Evolutionary conservation across 805 yeast genomes (phyloP).

Genomic region (Hanseniaspora occidentalis): DNA sequence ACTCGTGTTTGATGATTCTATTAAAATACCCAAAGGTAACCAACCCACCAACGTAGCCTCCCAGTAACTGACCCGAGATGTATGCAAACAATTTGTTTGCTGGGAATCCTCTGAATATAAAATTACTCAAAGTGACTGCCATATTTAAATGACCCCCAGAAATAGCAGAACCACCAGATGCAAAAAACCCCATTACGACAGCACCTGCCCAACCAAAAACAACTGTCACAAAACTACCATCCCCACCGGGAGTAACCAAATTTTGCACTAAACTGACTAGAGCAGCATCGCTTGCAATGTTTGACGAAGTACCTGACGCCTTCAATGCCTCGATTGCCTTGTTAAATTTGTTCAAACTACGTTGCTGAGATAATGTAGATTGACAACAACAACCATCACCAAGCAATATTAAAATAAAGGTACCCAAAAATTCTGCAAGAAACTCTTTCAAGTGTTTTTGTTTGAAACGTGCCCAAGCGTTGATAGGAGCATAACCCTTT

Average conservation of each 20-base stretch:
- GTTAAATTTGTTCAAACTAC: conserved; percentile 5
- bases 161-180: conserved; percentile 37
- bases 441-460: conserved; percentile 30
- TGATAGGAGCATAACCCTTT: conserved; percentile 25
- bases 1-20: conserved; percentile 22
- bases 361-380: conserved; percentile 23
- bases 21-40: conserved; percentile 34
- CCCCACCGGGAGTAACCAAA: conserved; percentile 15
- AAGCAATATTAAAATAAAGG: conserved; percentile 31
- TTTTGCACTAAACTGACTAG: conserved; percentile 8
- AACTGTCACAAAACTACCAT: conserved; percentile 31
- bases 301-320: conserved; percentile 2
- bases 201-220: conserved; percentile 43
- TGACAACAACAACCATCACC: conserved; percentile 42
- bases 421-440: conserved; percentile 41
- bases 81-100: conserved; percentile 32
- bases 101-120: conserved; percentile 40
- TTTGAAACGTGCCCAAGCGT: conserved; percentile 25
- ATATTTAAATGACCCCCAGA: conserved; percentile 51
- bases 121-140: conserved; percentile 35
- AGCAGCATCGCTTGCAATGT: conserved; percentile 7
- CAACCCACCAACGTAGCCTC: conserved; percentile 36
- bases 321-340: conserved; percentile 8
- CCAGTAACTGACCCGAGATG: conserved; percentile 34
- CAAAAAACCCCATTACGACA: conserved; percentile 37